phyloP scores from a whole-genome alignment of 352 stramenopile genomes.

The Pythium dissotocum region DNA sequence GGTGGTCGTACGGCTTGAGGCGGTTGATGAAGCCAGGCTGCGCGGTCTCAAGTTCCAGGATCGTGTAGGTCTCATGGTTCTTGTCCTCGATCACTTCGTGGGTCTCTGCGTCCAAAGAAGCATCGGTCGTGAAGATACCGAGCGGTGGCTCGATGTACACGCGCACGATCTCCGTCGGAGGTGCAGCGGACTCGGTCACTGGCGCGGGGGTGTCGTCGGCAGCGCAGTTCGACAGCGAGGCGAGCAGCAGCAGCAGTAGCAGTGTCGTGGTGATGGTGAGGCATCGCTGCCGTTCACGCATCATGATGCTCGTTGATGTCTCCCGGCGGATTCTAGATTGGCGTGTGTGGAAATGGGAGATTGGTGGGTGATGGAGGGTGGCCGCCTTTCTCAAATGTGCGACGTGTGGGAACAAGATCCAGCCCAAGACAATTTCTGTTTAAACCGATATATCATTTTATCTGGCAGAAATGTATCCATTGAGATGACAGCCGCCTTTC shows the following conservation, averaged over 20 bases:
- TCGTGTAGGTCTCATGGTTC: constrained; percentile 10
- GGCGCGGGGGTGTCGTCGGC: not conserved
- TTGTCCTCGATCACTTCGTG: constrained; percentile 14
- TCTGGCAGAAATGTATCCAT: not conserved
- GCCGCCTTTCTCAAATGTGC: constrained; percentile 8
- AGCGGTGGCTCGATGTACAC: constrained; percentile 19
- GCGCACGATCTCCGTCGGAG: constrained; percentile 16
- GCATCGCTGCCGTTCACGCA: not conserved
- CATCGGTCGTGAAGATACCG: constrained; percentile 23
- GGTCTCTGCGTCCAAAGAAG: constrained; percentile 19
- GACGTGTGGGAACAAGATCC: constrained; percentile 5
- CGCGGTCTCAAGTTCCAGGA: constrained; percentile 15
- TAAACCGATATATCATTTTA: not conserved
- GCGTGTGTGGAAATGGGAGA: not conserved
- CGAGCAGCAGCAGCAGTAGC: not conserved
- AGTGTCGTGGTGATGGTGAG: not conserved
- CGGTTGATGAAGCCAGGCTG: constrained; percentile 10
- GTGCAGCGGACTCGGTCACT: not conserved
- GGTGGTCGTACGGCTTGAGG: constrained; percentile 12
- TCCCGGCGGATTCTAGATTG: not conserved
- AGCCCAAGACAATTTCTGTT: not conserved
- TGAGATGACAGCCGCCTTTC: not conserved
- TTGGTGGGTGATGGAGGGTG: not conserved
- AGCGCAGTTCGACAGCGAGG: not conserved
- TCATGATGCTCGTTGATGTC: not conserved